phyloP scores from a whole-genome alignment of 1,284 basidiomycete genomes.

The Cerioporus squamosus region DNA sequence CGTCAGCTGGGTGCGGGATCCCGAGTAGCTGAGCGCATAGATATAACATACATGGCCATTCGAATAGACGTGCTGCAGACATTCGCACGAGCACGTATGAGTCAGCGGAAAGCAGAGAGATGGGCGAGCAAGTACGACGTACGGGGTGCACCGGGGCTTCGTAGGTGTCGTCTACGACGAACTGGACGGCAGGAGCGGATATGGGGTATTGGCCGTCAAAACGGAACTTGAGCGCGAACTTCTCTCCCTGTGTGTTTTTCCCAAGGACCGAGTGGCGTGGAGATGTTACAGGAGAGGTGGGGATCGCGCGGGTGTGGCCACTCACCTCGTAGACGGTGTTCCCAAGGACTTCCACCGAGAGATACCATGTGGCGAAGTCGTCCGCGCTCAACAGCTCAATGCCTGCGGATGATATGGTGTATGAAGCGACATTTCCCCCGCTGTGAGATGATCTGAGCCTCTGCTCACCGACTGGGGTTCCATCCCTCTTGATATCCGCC shows the following conservation, averaged over 20 bases:
- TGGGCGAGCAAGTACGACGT: conserved; percentile 33
- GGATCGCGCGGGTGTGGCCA: conserved; percentile 15
- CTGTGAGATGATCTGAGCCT: no score
- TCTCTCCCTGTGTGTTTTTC: conserved; percentile 63
- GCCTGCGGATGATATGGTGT: conserved; percentile 44
- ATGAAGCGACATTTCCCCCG: no score
- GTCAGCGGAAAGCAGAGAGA: conserved; percentile 14
- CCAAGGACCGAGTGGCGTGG: neutral
- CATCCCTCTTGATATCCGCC: conserved; percentile 67
- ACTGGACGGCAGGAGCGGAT: conserved; percentile 82
- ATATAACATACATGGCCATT: conserved; percentile 74
- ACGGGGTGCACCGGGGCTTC: conserved; percentile 78
- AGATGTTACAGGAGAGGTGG: neutral
- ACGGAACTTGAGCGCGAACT: conserved; percentile 75
- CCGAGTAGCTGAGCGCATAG: neutral
- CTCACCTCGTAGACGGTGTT: conserved; percentile 72
- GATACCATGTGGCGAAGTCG: conserved; percentile 74
- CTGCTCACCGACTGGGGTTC: conserved; percentile 69
- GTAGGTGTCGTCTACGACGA: conserved; percentile 65
- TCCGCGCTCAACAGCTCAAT: conserved; percentile 73
- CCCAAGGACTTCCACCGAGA: conserved; percentile 79
- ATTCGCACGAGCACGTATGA: neutral
- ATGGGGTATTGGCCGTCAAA: conserved; percentile 81
- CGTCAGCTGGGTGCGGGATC: neutral
- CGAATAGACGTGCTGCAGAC: conserved; percentile 75